Evolutionary conservation across 208 protist species (phyloP).

Genomic region (Trypanosoma melophagium): DNA sequence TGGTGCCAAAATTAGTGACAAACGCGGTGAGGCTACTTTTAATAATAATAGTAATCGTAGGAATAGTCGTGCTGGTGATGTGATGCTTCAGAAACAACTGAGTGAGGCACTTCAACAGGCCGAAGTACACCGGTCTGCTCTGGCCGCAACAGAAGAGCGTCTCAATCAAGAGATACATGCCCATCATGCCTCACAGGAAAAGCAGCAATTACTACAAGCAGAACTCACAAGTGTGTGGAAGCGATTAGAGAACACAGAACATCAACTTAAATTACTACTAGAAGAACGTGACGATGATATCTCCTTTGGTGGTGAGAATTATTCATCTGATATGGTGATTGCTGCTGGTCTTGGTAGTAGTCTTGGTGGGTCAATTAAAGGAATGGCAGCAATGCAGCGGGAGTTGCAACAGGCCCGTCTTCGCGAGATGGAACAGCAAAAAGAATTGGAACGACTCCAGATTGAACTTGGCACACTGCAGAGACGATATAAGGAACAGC

Average conservation of each 20-base stretch:
- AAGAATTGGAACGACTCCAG: too few relatives aligned
- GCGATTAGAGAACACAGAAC: constrained; percentile 37
- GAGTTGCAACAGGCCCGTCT: constrained; percentile 43
- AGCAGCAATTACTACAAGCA: constrained; percentile 25
- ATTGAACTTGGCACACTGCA: too few relatives aligned
- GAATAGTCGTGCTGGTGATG: too few relatives aligned
- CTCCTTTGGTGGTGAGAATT: constrained; percentile 30
- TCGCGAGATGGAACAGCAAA: too few relatives aligned
- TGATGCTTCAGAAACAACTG: constrained; percentile 26
- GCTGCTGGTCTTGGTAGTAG: neutral
- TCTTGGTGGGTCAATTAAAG: constrained; percentile 11
- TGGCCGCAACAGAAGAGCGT: constrained; percentile 32
- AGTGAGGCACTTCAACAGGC: constrained; percentile 21
- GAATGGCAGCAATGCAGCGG: constrained; percentile 30
- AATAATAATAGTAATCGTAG: constrained; percentile 12
- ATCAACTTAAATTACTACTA: constrained; percentile 21
- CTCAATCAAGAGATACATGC: constrained; percentile 47
- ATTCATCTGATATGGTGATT: too few relatives aligned
- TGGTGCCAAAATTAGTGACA: too few relatives aligned
- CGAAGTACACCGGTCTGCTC: constrained; percentile 12
- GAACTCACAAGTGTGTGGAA: constrained; percentile 48
- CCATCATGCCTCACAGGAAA: constrained; percentile 17
- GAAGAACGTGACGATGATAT: constrained; percentile 32
- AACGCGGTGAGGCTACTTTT: neutral
- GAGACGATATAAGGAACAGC: neutral